phyloP scores from a whole-genome alignment of 2,329 filamentous ascomycete genomes.

The Amylocarpus encephaloides region DNA sequence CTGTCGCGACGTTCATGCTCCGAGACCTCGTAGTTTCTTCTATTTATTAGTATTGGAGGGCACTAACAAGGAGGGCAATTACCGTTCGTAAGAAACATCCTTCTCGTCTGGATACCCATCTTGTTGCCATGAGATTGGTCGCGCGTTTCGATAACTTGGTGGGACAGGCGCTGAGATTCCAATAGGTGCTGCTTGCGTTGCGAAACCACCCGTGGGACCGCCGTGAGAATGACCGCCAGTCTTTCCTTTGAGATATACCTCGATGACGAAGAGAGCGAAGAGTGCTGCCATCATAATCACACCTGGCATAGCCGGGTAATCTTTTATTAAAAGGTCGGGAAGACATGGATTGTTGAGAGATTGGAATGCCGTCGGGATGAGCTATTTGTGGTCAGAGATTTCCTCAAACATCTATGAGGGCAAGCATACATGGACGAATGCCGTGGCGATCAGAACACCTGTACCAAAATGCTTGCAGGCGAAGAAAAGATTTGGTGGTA shows the following conservation, averaged over 20 bases:
- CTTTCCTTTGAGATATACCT: constrained; percentile 42
- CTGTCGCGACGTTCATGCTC: neutral
- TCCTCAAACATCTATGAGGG: neutral
- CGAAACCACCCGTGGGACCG: constrained; percentile 10
- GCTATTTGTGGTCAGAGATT: constrained; percentile 21
- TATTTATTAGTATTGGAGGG: neutral
- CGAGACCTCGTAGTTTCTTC: neutral
- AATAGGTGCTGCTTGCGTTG: constrained; percentile 5
- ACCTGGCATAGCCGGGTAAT: constrained; percentile 42
- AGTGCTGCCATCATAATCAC: constrained; percentile 40
- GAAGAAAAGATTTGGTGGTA: constrained; percentile 56
- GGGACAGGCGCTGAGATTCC: constrained; percentile 3
- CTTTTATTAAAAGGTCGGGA: constrained; percentile 38
- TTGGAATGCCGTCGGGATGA: constrained; percentile 63
- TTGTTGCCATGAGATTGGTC: neutral
- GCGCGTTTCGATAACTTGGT: constrained; percentile 3
- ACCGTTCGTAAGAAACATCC: constrained; percentile 5
- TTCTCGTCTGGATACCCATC: constrained; percentile 13
- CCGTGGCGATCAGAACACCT: constrained; percentile 73
- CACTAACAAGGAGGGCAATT: neutral
- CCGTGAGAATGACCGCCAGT: constrained; percentile 17
- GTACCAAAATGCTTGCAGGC: constrained; percentile 70
- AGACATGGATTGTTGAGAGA: constrained; percentile 61
- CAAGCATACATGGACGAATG: constrained; percentile 58
- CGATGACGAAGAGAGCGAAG: constrained; percentile 44